A percentile compares a stretch with the other conserved stretches of the same genome.
phyloP scores from a whole-genome alignment of 1,284 basidiomycete genomes.

The Cryptococcus jaspeensis region DNA sequence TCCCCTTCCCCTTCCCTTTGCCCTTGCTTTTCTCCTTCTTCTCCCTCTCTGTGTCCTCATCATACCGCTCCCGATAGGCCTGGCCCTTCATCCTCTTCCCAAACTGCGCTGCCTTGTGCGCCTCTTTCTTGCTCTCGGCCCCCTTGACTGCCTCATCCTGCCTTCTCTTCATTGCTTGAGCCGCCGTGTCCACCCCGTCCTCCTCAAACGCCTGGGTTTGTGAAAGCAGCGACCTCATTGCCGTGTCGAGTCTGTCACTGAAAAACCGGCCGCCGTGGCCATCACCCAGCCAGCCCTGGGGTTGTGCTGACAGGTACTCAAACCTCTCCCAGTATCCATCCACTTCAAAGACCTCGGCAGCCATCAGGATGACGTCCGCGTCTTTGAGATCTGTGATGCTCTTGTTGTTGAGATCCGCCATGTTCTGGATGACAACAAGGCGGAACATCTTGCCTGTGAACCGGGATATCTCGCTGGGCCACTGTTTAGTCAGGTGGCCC shows the following conservation, averaged over 20 bases:
- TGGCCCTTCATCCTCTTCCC: constrained; percentile 47
- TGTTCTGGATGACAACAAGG: constrained; percentile 61
- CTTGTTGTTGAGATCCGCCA: constrained; percentile 68
- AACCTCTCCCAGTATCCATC: constrained; percentile 62
- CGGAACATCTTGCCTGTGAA: constrained; percentile 65
- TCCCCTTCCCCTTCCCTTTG: too few species aligned
- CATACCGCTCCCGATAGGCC: constrained; percentile 43
- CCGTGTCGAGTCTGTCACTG: constrained; percentile 68
- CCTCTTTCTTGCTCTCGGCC: constrained; percentile 38
- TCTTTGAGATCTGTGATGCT: constrained; percentile 74
- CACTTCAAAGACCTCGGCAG: constrained; percentile 80
- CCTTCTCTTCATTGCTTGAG: constrained; percentile 62
- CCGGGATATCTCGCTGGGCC: constrained; percentile 81
- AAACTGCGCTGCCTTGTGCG: constrained; percentile 42
- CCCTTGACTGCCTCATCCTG: constrained; percentile 36
- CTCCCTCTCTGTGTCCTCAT: constrained; percentile 49
- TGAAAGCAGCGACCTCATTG: constrained; percentile 59
- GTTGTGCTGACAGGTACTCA: constrained; percentile 59
- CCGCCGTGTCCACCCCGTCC: constrained; percentile 59
- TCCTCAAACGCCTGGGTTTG: constrained; percentile 65
- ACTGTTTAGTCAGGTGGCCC: constrained; percentile 83
- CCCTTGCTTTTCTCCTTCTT: constrained; percentile 56
- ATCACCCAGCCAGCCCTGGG: constrained; percentile 43
- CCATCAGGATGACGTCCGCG: constrained; percentile 84
- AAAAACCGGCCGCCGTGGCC: constrained; percentile 79